Base-by-base conservation (phyloP, 2,329 filamentous ascomycete species). In the Daldinia sp. region DNA sequence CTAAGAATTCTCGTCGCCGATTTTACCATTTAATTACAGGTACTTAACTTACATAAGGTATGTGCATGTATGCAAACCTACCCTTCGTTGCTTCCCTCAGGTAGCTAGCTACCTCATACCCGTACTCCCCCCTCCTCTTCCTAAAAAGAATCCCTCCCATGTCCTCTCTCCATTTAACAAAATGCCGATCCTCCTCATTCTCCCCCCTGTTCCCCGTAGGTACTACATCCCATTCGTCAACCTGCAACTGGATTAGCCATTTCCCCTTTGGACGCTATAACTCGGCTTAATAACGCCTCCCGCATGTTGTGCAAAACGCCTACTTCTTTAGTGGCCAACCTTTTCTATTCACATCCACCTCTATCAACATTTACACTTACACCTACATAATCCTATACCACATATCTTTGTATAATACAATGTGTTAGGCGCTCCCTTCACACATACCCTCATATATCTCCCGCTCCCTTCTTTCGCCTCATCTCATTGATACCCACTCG, bases 141-240 rank as follows among this genome's bases (percentile, higher is more conserved):
- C 13, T 27, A 51, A 27, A 49, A 50, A 51, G 10, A 19, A 30
- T 58, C 55, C 56, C n/a, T n/a, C n/a, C 62, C 62, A 47, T 57
- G 47, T 49, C 50, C 32, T 48, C 32, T 48, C 50, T 48, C 57
- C 61, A 50, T 55, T 67, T 62, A 54, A 64, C 64, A 63, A 67
- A 63, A 19, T 62, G 59, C 65, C 62, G 62, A 68, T 68, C 65
- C 63, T 63, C 47, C 50, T 55, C 52, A 15, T 52, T 41, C 55
- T 23, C 15, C 15, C 25, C 53, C 45, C 49, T 25, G 29, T 23
- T 21, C 35, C 45, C 23, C 34, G 39, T 52, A n/a, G n/a, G n/a
- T 54, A 25, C 32, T 61, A 55, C 47, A 30, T 47, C 50, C 50
- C 37, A 55, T 48, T 39, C 30, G 17, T 50, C 56, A 50, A 48